Evolutionary conservation across 257 asterid genomes (phyloP).

Genomic region (Thymus mandschuricus): DNA sequence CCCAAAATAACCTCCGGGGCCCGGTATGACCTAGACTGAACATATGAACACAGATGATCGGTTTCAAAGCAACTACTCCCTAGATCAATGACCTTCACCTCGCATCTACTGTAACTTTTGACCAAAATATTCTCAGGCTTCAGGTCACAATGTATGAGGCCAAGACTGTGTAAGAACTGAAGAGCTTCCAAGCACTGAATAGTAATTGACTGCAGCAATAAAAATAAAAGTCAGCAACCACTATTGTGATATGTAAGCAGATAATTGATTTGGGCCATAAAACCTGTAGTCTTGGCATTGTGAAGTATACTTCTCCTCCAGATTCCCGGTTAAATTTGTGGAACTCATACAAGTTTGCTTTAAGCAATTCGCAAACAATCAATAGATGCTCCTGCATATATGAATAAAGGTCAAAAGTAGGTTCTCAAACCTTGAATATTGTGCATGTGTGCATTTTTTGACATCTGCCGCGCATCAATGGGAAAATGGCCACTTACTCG

Average conservation of each 20-base stretch:
- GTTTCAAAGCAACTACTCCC: slow-evolving; percentile 98
- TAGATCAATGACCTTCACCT: slow-evolving; percentile 95
- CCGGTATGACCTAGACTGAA: slow-evolving; percentile 95
- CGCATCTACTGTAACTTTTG: slow-evolving; percentile 99
- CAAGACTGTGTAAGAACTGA: slow-evolving; percentile 89
- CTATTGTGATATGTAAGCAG: slow-evolving; percentile 24
- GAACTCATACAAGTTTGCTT: slow-evolving; percentile 95
- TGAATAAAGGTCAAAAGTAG: slow-evolving; percentile 15
- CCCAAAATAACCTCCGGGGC: slow-evolving; percentile 99
- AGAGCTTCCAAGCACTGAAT: slow-evolving; percentile 98
- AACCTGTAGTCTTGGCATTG: slow-evolving; percentile 99
- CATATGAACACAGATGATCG: slow-evolving; percentile 97
- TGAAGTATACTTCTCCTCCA: slow-evolving; percentile 98
- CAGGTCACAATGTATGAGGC: slow-evolving; percentile 98
- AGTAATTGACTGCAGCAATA: slow-evolving; percentile 77
- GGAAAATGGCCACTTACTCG: slow-evolving; percentile 65
- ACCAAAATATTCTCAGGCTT: slow-evolving; percentile 98
- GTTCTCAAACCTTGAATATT: slow-evolving; percentile 18
- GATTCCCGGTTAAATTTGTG: slow-evolving; percentile 98
- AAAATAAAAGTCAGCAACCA: slow-evolving; percentile 34
- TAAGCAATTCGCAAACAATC: slow-evolving; percentile 95
- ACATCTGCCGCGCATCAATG: not conserved
- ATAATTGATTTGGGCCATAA: slow-evolving; percentile 29
- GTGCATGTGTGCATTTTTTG: no score
- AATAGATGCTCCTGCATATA: slow-evolving; percentile 85